These are phyloP conservation scores for Sugiyamaella xylanicola DNA, from an alignment of 1,139 yeast species.

Conservation along the genomic window DNA sequence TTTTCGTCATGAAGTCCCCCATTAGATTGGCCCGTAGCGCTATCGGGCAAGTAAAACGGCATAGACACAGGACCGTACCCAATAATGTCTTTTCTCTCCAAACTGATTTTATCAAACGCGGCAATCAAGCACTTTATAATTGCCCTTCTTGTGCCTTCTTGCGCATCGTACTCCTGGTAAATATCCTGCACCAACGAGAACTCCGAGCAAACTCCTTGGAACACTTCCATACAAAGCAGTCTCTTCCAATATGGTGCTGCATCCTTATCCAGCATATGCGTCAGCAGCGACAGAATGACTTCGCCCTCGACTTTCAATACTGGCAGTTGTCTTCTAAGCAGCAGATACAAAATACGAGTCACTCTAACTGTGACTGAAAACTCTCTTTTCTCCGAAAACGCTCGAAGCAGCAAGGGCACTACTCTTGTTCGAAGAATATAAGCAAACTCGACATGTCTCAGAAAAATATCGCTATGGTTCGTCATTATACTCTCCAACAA, in stretches of 20 bases:
- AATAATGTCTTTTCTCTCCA: constrained; percentile 32
- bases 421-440: constrained; percentile 64
- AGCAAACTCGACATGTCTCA: constrained; percentile 63
- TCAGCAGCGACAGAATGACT: constrained; percentile 70
- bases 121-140: constrained; percentile 61
- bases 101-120: constrained; percentile 43
- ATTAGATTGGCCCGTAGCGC: constrained; percentile 2
- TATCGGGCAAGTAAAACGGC: constrained; percentile 23
- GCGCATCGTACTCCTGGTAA: constrained; percentile 63
- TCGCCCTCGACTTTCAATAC: constrained; percentile 76
- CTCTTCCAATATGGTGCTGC: constrained; percentile 70
- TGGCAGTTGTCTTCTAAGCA: constrained; percentile 61
- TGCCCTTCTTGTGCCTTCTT: constrained; percentile 55
- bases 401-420: constrained; percentile 72
- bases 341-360: constrained; percentile 64
- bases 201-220: constrained; percentile 61
- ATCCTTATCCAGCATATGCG: constrained; percentile 60
- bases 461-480: constrained; percentile 60
- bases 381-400: constrained; percentile 61
- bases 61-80: constrained; percentile 33
- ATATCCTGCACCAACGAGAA: constrained; percentile 54
- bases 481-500: constrained; percentile 68
- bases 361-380: constrained; percentile 74
- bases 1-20: constrained; percentile 19
- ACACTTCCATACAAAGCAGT: constrained; percentile 70